A percentile compares a stretch with the other conserved stretches of the same genome.
Conservation (phyloP, 352 stramenopile species). For the Hyphochytrium catenoides region DNA sequence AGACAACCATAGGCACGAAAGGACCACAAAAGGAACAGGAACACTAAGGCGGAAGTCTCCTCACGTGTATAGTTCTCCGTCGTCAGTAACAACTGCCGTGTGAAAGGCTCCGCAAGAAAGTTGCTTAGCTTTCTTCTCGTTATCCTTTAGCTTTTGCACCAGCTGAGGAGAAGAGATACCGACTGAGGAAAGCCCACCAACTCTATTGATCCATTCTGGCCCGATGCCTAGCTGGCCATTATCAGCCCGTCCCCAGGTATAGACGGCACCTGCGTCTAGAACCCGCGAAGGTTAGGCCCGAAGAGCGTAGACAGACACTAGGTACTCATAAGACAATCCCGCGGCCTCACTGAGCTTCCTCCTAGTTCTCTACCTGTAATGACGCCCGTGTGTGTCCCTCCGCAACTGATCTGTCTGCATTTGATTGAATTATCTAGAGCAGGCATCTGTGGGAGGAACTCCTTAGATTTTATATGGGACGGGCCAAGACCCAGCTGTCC, state of each 20-base stretch:
- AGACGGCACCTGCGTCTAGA: conserved; percentile 16
- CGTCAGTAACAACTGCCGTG: conserved; percentile 37
- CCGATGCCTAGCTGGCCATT: not conserved
- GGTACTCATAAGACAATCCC: not conserved
- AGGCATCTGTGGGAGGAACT: conserved; percentile 28
- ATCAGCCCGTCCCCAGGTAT: conserved; percentile 34
- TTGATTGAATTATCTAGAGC: conserved; percentile 21
- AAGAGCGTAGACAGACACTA: not conserved
- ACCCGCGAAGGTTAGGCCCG: not conserved
- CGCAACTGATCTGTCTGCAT: conserved; percentile 31
- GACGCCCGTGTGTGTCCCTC: no score
- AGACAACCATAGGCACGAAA: no score
- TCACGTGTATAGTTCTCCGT: conserved; percentile 26
- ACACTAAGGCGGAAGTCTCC: no score
- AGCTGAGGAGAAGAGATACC: conserved; percentile 25
- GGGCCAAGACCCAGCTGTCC: conserved; percentile 44
- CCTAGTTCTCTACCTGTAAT: no score
- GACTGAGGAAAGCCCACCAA: conserved; percentile 9
- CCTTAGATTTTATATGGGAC: conserved; percentile 27
- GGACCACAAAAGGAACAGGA: no score
- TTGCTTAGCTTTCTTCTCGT: conserved; percentile 41
- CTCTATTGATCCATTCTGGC: not conserved
- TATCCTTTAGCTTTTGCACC: conserved; percentile 30
- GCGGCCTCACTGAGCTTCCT: conserved; percentile 4
- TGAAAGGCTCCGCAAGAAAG: conserved; percentile 53